Evolutionary conservation across 768 basidiomycete species (phyloP).

Genomic region (Mycena indigotica): DNA sequence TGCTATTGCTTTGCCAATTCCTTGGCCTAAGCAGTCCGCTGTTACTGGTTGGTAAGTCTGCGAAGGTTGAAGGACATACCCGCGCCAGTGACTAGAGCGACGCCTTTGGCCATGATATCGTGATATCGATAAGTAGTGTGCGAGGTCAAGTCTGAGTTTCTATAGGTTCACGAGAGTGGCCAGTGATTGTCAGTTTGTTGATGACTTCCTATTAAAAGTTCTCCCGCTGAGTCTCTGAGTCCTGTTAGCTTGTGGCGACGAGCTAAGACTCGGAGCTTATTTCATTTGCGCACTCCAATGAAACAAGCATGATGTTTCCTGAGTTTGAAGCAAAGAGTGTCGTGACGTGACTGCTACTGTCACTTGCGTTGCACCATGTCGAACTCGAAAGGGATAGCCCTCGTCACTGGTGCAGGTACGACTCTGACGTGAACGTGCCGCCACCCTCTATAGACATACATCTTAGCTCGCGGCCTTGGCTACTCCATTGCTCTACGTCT

Average conservation of each 20-base stretch:
- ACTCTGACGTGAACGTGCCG: conserved; percentile 18
- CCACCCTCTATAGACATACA: neutral
- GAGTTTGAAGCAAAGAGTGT: too few relatives aligned
- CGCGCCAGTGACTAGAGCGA: conserved; percentile 39
- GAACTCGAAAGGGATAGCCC: conserved; percentile 32
- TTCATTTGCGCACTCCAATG: too few relatives aligned
- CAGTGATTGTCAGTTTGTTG: neutral
- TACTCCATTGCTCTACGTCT: conserved; percentile 43
- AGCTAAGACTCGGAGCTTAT: too few relatives aligned
- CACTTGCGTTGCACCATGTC: neutral
- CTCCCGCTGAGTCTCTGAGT: neutral
- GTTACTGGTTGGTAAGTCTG: neutral
- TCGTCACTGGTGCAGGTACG: conserved; percentile 39
- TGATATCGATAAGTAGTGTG: neutral
- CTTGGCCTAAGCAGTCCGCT: conserved; percentile 34
- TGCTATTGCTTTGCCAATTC: conserved; percentile 46
- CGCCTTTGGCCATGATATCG: conserved; percentile 19
- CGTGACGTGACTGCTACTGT: too few relatives aligned
- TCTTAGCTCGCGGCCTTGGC: conserved; percentile 42
- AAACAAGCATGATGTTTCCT: too few relatives aligned
- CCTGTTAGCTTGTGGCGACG: neutral
- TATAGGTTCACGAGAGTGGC: neutral
- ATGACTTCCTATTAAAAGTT: neutral
- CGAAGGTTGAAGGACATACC: conserved; percentile 27
- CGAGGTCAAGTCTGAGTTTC: neutral